A percentile compares a stretch with the other conserved stretches of the same genome.
These are phyloP conservation scores for Acanthamoeba castellanii DNA, from an alignment of 208 protist species.

Conservation along the genomic window DNA sequence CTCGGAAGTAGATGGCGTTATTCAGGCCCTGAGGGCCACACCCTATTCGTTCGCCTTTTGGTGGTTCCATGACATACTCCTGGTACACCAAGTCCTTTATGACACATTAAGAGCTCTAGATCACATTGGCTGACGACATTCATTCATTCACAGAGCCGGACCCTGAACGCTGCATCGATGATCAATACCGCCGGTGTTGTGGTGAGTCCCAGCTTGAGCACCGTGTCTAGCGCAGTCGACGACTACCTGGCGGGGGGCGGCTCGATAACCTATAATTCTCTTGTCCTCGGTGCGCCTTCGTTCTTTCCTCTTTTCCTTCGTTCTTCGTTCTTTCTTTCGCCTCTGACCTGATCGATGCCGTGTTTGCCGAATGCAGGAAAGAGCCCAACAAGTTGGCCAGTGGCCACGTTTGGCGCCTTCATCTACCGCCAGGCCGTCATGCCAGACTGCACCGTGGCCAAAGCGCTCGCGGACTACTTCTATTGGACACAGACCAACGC, in stretches of 20 bases:
- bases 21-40: neutral
- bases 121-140: neutral
- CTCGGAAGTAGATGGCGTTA: neutral
- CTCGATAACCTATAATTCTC: neutral
- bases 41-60: slow-evolving; percentile 22
- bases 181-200: neutral
- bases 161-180: neutral
- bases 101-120: too few species aligned
- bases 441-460: neutral
- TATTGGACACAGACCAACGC: neutral
- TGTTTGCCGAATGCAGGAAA: neutral
- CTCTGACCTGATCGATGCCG: neutral
- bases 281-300: neutral
- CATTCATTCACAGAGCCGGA: neutral
- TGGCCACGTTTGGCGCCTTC: neutral
- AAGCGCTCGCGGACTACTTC: neutral
- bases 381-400: neutral
- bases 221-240: neutral
- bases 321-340: neutral
- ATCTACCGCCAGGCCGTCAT: neutral
- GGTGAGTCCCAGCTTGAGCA: neutral
- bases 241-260: neutral
- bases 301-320: neutral
- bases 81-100: neutral
- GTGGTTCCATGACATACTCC: neutral